phyloP scores from a whole-genome alignment of 176 grass and related monocot species.

The Oryza glumipatula region DNA sequence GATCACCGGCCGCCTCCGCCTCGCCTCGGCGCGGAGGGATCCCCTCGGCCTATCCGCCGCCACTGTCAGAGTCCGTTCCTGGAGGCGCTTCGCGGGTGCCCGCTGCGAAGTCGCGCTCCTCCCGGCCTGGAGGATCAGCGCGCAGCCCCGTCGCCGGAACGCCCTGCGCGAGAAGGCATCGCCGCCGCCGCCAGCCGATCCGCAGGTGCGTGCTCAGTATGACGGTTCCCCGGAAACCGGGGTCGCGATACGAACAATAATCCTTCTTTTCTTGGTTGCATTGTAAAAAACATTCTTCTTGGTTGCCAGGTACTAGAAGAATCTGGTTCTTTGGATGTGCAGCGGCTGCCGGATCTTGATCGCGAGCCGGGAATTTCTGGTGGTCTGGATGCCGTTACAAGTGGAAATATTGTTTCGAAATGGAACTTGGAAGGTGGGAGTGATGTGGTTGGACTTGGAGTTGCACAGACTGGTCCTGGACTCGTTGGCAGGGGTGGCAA shows the following conservation, averaged over 20 bases:
- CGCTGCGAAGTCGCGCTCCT: not conserved
- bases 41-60: not conserved
- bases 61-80: constrained; percentile 21
- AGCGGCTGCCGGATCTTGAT: not conserved
- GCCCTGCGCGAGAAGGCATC: constrained; percentile 41
- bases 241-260: constrained; percentile 4
- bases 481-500: not conserved
- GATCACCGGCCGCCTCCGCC: not conserved
- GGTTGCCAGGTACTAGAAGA: constrained; percentile 2
- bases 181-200: not conserved
- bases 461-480: constrained; percentile 18
- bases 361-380: constrained; percentile 11
- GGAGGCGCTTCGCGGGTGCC: constrained; percentile 35
- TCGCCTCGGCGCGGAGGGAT: not conserved
- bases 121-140: not conserved
- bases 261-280: not conserved
- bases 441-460: not conserved
- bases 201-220: constrained; percentile 14
- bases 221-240: not conserved
- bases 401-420: not conserved
- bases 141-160: constrained; percentile 40
- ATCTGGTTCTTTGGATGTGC: not conserved
- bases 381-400: not conserved
- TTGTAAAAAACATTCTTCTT: not conserved
- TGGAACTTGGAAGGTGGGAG: constrained; percentile 20